Percentiles rank a stretch among this genome's conserved stretches.
phyloP scores from a whole-genome alignment of 2,329 filamentous ascomycete genomes.

The Hymenoscyphus infarciens region DNA sequence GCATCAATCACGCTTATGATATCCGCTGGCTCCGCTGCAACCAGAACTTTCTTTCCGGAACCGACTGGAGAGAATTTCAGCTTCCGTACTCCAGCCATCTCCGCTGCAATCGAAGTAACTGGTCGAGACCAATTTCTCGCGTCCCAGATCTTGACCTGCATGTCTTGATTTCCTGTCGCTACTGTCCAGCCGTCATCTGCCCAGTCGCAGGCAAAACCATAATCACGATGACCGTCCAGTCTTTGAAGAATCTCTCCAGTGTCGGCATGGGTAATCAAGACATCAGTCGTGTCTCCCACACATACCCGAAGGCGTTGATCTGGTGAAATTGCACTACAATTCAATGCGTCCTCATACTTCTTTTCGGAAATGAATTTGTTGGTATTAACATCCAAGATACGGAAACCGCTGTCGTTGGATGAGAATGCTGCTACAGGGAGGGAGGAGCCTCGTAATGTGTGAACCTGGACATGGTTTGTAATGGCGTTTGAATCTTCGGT shows the following conservation, averaged over 20 bases:
- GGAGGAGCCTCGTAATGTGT: constrained; percentile 49
- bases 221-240: constrained; percentile 64
- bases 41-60: constrained; percentile 61
- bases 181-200: constrained; percentile 72
- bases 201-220: constrained; percentile 76
- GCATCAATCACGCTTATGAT: constrained; percentile 69
- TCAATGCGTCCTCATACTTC: constrained; percentile 60
- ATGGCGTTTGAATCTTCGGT: constrained; percentile 55
- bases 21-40: constrained; percentile 74
- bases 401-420: constrained; percentile 59
- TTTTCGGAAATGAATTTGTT: constrained; percentile 55
- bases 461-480: constrained; percentile 61
- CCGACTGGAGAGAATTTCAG: constrained; percentile 70
- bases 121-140: constrained; percentile 63
- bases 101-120: constrained; percentile 54
- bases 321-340: constrained; percentile 70
- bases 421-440: constrained; percentile 56
- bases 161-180: constrained; percentile 75
- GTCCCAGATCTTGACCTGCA: constrained; percentile 71
- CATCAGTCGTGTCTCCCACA: constrained; percentile 65
- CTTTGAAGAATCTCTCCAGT: constrained; percentile 55
- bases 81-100: constrained; percentile 66
- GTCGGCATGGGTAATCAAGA: constrained; percentile 67
- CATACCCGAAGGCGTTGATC: constrained; percentile 68
- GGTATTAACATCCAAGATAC: constrained; percentile 55